Percentiles rank a stretch among this genome's conserved stretches.
Conservation (phyloP, 768 basidiomycete species). For the Tremella fuciformis region DNA sequence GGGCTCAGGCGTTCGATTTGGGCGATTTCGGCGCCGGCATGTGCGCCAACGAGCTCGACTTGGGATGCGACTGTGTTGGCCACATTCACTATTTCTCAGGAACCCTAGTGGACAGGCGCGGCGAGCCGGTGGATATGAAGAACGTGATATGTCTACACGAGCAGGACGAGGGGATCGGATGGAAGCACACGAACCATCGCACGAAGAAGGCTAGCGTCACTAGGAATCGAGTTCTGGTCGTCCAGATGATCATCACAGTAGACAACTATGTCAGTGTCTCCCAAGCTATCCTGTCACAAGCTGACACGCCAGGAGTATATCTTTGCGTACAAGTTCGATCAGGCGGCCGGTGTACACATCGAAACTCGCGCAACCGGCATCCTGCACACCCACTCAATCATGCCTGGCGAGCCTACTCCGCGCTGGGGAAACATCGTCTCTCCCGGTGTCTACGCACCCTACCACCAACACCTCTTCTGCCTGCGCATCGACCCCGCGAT, state of each 20-base stretch:
- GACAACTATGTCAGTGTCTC: slow-evolving; percentile 40
- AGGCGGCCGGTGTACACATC: slow-evolving; percentile 40
- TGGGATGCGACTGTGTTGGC: slow-evolving; percentile 36
- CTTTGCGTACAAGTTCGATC: slow-evolving; percentile 38
- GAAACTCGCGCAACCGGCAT: slow-evolving; percentile 49
- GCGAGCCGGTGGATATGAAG: slow-evolving; percentile 21
- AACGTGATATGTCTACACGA: slow-evolving; percentile 48
- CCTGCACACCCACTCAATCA: slow-evolving; percentile 36
- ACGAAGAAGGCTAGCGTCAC: slow-evolving; percentile 34
- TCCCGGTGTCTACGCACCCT: slow-evolving; percentile 36
- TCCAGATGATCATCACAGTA: slow-evolving; percentile 46
- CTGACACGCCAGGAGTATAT: slow-evolving; percentile 7
- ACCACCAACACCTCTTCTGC: slow-evolving; percentile 44
- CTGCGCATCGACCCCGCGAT: slow-evolving; percentile 41
- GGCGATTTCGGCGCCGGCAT: slow-evolving; percentile 33
- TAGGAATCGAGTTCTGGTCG: slow-evolving; percentile 40
- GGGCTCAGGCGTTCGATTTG: slow-evolving; percentile 41
- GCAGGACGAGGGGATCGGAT: slow-evolving; percentile 47
- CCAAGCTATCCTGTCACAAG: slow-evolving; percentile 8
- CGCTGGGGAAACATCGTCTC: slow-evolving; percentile 36
- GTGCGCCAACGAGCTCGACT: slow-evolving; percentile 29
- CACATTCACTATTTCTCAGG: slow-evolving; percentile 28
- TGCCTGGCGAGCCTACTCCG: slow-evolving; percentile 32
- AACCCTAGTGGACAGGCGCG: slow-evolving; percentile 18
- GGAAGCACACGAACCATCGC: slow-evolving; percentile 50